phyloP scores from a whole-genome alignment of 1,284 basidiomycete species.

The Pseudozyma hubeiensis region DNA sequence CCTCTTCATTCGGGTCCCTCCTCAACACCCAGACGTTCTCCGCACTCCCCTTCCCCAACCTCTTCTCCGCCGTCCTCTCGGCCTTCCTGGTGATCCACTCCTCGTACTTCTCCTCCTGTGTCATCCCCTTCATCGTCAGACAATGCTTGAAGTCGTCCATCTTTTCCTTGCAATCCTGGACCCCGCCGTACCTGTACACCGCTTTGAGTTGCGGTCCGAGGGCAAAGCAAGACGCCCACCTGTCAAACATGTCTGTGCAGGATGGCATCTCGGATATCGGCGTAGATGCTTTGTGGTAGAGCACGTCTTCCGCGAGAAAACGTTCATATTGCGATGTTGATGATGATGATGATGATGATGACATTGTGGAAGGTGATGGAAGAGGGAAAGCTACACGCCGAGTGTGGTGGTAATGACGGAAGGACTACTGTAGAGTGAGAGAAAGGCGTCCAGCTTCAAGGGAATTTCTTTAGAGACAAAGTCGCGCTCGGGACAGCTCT shows the following conservation, averaged over 20 bases:
- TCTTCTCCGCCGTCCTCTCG: constrained; percentile 84
- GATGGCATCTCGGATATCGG: constrained; percentile 55
- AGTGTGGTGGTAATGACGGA: neutral
- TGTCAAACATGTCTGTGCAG: constrained; percentile 64
- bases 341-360: constrained; percentile 6
- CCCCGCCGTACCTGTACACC: constrained; percentile 85
- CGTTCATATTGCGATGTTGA: constrained; percentile 20
- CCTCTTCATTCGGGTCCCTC: constrained; percentile 22
- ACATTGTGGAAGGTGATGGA: constrained; percentile 6
- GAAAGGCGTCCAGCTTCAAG: neutral
- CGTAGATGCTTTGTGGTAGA: constrained; percentile 58
- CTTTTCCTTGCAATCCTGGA: constrained; percentile 81
- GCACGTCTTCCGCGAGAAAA: constrained; percentile 52
- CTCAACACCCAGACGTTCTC: constrained; percentile 94
- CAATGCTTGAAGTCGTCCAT: constrained; percentile 96
- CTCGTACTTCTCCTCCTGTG: constrained; percentile 80
- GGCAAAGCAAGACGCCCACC: constrained; percentile 69
- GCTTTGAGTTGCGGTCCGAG: constrained; percentile 84
- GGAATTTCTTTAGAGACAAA: neutral
- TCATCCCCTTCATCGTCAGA: constrained; percentile 82
- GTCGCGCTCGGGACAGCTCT: constrained; percentile 2
- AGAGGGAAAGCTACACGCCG: neutral
- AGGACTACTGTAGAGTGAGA: neutral
- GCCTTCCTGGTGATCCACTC: constrained; percentile 87
- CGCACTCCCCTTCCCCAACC: constrained; percentile 78